Conservation (phyloP, 1,284 basidiomycete species). For the Cutaneotrichosporon cutaneum region DNA sequence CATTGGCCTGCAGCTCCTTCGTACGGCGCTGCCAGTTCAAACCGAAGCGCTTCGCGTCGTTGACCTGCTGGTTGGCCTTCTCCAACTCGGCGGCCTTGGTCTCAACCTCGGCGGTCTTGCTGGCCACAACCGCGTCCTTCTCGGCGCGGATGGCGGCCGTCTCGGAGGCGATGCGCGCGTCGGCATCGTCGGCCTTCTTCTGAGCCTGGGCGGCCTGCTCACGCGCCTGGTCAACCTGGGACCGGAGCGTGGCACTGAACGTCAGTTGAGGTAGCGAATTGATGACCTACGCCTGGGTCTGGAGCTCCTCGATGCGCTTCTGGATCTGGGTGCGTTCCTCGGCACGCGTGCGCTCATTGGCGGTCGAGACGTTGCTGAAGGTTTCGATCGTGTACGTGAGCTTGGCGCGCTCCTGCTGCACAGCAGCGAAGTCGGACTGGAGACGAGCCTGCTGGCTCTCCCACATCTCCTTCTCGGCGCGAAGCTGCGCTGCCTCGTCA, state of each 20-base stretch:
- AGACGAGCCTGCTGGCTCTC: conserved; percentile 75
- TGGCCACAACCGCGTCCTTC: conserved; percentile 37
- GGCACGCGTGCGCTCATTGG: conserved; percentile 75
- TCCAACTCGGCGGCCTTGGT: conserved; percentile 32
- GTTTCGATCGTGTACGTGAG: conserved; percentile 82
- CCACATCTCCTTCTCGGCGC: conserved; percentile 89
- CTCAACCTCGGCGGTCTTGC: conserved; percentile 33
- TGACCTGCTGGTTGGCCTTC: conserved; percentile 28
- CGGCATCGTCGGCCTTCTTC: conserved; percentile 30
- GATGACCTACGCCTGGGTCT: conserved; percentile 71
- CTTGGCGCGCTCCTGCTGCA: conserved; percentile 76
- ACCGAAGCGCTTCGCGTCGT: conserved; percentile 35
- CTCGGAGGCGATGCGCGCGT: conserved; percentile 38
- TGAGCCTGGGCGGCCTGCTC: conserved; percentile 60
- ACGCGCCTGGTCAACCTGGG: conserved; percentile 73
- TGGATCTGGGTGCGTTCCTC: conserved; percentile 79
- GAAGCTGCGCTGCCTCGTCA: conserved; percentile 78
- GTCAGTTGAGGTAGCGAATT: conserved; percentile 47
- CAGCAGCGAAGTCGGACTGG: conserved; percentile 75
- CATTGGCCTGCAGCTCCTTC: conserved; percentile 21
- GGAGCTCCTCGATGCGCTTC: conserved; percentile 72
- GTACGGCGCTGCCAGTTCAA: conserved; percentile 43
- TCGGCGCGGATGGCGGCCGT: conserved; percentile 37
- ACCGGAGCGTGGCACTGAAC: conserved; percentile 61
- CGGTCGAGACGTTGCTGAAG: conserved; percentile 83